Conservation (phyloP, 2,329 filamentous ascomycete species). For the Cordyceps cateniannulata region DNA sequence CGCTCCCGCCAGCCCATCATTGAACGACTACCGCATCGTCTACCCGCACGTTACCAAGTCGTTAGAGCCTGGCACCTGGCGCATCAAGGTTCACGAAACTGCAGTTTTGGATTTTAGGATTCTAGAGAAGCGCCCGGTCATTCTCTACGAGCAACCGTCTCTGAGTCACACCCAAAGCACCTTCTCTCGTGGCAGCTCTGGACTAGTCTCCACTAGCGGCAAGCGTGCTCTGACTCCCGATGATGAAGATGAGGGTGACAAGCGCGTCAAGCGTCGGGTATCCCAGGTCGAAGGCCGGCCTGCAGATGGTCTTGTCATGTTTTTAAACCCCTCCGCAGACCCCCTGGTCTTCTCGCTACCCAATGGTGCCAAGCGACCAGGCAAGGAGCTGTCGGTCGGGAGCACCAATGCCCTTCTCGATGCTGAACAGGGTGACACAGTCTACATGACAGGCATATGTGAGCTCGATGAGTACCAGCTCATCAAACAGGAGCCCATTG, state of each 20-base stretch:
- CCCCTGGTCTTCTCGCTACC: constrained; percentile 47
- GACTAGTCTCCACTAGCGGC: constrained; percentile 37
- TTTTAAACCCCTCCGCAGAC: constrained; percentile 43
- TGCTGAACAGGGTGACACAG: constrained; percentile 41
- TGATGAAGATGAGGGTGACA: constrained; percentile 31
- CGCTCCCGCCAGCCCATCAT: constrained; percentile 30
- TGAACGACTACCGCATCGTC: constrained; percentile 38
- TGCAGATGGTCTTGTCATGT: constrained; percentile 48
- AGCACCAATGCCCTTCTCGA: constrained; percentile 47
- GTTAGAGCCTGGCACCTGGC: constrained; percentile 50
- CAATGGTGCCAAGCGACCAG: constrained; percentile 31
- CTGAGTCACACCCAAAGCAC: constrained; percentile 24
- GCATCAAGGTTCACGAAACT: constrained; percentile 42
- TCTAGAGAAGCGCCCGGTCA: constrained; percentile 46
- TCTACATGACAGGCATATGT: constrained; percentile 41
- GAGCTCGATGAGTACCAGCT: constrained; percentile 49
- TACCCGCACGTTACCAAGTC: constrained; percentile 39
- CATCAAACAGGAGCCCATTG: constrained; percentile 51
- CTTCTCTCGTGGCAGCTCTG: constrained; percentile 25
- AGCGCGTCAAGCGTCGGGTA: constrained; percentile 38
- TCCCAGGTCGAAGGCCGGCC: constrained; percentile 23
- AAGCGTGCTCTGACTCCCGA: constrained; percentile 45
- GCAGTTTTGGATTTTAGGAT: constrained; percentile 53
- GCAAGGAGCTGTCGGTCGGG: constrained; percentile 39
- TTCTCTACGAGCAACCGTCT: constrained; percentile 28